Conservation (phyloP, 2,329 filamentous ascomycete genomes). For the Trichoderma sp. region DNA sequence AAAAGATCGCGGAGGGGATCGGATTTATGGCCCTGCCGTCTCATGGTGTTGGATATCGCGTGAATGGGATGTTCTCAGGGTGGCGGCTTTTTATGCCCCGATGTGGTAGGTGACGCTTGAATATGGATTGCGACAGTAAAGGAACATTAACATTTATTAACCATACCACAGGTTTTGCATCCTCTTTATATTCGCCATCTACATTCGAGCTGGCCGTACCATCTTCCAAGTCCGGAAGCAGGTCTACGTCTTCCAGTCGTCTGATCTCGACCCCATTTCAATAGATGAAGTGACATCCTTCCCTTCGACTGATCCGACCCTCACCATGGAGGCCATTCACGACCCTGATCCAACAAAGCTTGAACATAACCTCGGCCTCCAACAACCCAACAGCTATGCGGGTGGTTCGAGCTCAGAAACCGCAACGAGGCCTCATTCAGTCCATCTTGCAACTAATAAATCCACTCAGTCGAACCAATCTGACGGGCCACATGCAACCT, state of each 20-base stretch:
- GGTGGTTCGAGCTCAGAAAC: slow-evolving; percentile 21
- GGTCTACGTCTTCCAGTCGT: slow-evolving; percentile 45
- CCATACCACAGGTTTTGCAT: slow-evolving; percentile 19
- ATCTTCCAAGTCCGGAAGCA: slow-evolving; percentile 61
- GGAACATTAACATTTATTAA: background rate
- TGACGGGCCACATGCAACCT: background rate
- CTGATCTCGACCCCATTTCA: slow-evolving; percentile 35
- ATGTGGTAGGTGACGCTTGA: slow-evolving; percentile 43
- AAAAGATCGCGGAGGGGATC: slow-evolving; percentile 43
- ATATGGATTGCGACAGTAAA: background rate
- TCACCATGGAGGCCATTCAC: slow-evolving; percentile 35
- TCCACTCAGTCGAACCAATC: background rate
- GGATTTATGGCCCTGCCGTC: slow-evolving; percentile 66
- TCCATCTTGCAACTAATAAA: background rate
- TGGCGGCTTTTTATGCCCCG: slow-evolving; percentile 67
- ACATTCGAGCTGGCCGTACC: slow-evolving; percentile 53
- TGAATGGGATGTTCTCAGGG: slow-evolving; percentile 64
- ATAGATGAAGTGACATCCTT: slow-evolving; percentile 41
- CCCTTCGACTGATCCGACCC: slow-evolving; percentile 56
- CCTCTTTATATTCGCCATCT: slow-evolving; percentile 24
- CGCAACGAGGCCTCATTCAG: slow-evolving; percentile 31
- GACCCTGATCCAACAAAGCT: background rate
- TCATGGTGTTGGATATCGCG: slow-evolving; percentile 76
- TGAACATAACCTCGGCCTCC: background rate
- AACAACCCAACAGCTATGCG: background rate